phyloP scores from a whole-genome alignment of 495 filamentous ascomycete genomes.

The Trichoderma asperelloides region DNA sequence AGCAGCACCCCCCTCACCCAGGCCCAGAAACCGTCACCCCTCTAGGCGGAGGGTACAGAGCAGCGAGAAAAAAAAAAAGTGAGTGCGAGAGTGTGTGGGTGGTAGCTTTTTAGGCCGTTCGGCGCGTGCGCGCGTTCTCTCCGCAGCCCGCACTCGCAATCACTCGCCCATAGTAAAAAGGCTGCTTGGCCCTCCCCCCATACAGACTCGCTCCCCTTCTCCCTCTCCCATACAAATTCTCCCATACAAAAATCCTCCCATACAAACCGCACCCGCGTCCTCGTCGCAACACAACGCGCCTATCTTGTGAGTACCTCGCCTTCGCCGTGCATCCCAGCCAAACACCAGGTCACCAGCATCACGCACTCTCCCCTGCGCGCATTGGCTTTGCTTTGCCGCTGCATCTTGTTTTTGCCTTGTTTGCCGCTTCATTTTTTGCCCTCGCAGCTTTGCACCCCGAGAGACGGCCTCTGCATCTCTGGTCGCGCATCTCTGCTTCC shows the following conservation, averaged over 20 bases:
- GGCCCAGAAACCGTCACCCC: not conserved
- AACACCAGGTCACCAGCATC: constrained; percentile 27
- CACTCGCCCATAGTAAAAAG: constrained; percentile 55
- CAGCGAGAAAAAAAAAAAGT: not conserved
- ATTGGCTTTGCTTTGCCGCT: not conserved
- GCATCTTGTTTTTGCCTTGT: not conserved
- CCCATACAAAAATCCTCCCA: constrained; percentile 28
- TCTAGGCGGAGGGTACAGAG: not conserved
- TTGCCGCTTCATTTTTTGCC: constrained; percentile 5
- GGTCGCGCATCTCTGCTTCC: not conserved
- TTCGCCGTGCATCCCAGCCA: constrained; percentile 23
- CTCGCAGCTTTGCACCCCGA: constrained; percentile 8
- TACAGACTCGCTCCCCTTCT: constrained; percentile 43
- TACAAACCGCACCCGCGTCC: constrained; percentile 10
- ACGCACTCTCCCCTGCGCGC: not conserved
- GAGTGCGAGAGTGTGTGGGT: not conserved
- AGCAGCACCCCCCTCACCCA: not conserved
- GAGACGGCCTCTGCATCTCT: not conserved
- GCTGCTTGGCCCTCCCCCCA: constrained; percentile 43
- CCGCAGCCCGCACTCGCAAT: constrained; percentile 30
- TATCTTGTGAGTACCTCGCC: constrained; percentile 28
- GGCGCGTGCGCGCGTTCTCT: constrained; percentile 5
- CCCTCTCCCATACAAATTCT: constrained; percentile 52
- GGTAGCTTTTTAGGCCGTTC: constrained; percentile 7
- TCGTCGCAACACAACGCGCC: constrained; percentile 11